Base-by-base conservation (phyloP, 805 yeast species). In the Suhomyces faveliae region DNA sequence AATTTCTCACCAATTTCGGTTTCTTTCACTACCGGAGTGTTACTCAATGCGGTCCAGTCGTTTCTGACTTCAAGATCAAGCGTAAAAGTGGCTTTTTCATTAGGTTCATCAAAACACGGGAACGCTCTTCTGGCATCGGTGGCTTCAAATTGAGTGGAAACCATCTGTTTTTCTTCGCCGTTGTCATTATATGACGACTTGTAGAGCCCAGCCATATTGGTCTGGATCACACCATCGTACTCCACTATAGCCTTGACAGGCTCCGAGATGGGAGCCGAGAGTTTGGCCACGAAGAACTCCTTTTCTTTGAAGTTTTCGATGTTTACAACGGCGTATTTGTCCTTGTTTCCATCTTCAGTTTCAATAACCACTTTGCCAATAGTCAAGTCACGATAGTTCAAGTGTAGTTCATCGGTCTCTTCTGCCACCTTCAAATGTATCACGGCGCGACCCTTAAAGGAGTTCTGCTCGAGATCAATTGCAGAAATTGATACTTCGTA, bases 201-300 rank as follows among this genome's bases (percentile, higher is more conserved):
- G 62, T 79, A 80, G 60, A 80, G 78, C 2, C 83, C 84, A 4
- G 78, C 77, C 83, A 80, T 78, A 54, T 80, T 80, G 17, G 73
- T 70, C 59, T 78, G 78, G 53, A 80, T 70, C n/a, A 54, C 55
- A 27, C 78, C 84, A 17, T 53, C 54, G 56, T 70, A 80, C 2
- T 56, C 50, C 11, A 79, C 57, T 3, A 58, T 53, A 17, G 76
- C 65, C 4, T 46, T 22, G 17, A 68, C 51, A 1, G 45, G 42
- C 15, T 74, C 74, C 11, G 24, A 17, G 9, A 43, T 17, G 9
- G 51, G 44, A 2, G 43, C 45, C 57, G 62, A 13, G 51, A 91
- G 80, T 42, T 72, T 70, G 61, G 89, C 75, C 41, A 79, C 77
- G 42, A 83, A 81, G 35, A 81, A 77, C 70, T 92, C 96, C 51